These are phyloP conservation scores for Xylariales sp. DNA, from an alignment of 2,329 filamentous ascomycete genomes.

Conservation along the genomic window DNA sequence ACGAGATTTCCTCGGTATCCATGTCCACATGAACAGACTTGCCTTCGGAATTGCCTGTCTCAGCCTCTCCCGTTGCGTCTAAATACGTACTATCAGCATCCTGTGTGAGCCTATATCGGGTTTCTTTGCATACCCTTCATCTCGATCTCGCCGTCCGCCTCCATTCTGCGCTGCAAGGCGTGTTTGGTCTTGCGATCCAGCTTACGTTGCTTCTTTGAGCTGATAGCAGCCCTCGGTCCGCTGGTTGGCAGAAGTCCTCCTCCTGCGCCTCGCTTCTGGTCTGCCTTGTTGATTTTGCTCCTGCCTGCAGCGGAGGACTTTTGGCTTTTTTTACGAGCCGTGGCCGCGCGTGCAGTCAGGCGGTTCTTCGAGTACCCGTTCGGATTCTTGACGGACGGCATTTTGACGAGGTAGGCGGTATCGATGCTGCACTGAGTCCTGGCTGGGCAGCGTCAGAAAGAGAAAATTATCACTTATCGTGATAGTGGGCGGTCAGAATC, in stretches of 20 bases:
- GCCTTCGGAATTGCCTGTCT: not conserved
- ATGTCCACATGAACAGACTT: constrained; percentile 9
- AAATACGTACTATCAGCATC: not conserved
- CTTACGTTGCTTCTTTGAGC: constrained; percentile 53
- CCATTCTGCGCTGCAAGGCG: constrained; percentile 37
- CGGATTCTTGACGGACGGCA: constrained; percentile 55
- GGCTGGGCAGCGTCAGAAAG: too few relatives aligned
- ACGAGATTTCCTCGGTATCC: constrained; percentile 13
- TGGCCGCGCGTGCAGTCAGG: constrained; percentile 40
- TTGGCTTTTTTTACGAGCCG: constrained; percentile 37
- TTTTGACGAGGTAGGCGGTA: constrained; percentile 22
- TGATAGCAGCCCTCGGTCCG: constrained; percentile 46
- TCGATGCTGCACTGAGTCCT: not conserved
- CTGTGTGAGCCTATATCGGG: too few relatives aligned
- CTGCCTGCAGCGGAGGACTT: constrained; percentile 31
- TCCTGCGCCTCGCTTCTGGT: constrained; percentile 42
- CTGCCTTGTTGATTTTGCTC: constrained; percentile 21
- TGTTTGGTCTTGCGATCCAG: constrained; percentile 49
- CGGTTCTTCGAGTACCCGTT: constrained; percentile 53
- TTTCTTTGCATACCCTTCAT: constrained; percentile 30
- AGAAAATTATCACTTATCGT: too few relatives aligned
- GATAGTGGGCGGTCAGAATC: too few relatives aligned
- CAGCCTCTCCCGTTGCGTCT: constrained; percentile 1
- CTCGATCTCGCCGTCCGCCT: constrained; percentile 26
- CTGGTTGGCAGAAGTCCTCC: constrained; percentile 51